Base-by-base conservation (phyloP, 495 filamentous ascomycete genomes). In the Neurospora sp. region DNA sequence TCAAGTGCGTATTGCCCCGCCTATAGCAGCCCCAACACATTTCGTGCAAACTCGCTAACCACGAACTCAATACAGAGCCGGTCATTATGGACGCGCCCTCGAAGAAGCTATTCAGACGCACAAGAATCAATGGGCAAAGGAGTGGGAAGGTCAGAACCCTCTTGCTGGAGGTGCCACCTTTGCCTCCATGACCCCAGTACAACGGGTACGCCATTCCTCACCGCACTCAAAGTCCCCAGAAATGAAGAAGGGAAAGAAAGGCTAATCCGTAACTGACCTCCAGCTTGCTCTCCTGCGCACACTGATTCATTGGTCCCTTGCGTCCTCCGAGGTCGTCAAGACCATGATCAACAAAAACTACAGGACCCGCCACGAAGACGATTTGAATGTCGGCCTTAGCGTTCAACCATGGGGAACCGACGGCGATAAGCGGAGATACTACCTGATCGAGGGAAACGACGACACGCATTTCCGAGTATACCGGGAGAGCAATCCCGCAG, bases 391-490 rank as follows among this genome's bases (percentile, higher is more conserved):
- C 75, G 92, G 93, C 18, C 86, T 98, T 20, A 97, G 94, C 16
- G 92, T 99, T 20, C 96, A 98, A 81, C 90, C 94, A 3, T 99
- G 96, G 96, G 96, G 96, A 10, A 86, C 89, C 35, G 96, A 99
- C 80, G 92, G 92, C 71, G 87, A 96, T 74, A 97, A 96, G 83
- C 89, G 96, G 39, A 88, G 93, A 72, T 98, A 97, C 82, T 99
- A 91, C 88, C 86, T 99, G 40, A 89, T 98, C 72, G 96, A 98
- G 81, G 96, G 96, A 39, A 89, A 91, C 76, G 94, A 98, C 78
- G 96, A 99, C 81, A 98, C 96, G 7, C 85, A 91, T 70, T 98
- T 98, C 79, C 87, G 96, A 54, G 87, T 99, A n/a, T 99, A 98
- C 80, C 86, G 96, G 46, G 96, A 99, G 82, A 95, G 93, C 81